phyloP scores from a whole-genome alignment of 768 basidiomycete species.

The Amyloporia xantha region DNA sequence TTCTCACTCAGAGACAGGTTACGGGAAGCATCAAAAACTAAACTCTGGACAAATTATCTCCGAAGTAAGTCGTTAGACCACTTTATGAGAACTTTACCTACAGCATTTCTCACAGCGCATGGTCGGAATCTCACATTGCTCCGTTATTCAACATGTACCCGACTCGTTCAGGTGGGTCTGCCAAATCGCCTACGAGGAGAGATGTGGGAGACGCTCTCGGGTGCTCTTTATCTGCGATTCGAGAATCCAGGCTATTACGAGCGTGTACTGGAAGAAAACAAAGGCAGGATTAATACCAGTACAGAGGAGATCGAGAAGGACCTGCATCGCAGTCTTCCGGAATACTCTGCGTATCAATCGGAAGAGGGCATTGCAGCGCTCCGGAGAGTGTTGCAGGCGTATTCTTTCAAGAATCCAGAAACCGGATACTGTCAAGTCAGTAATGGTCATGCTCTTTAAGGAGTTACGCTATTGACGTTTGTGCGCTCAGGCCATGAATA shows the following conservation, averaged over 20 bases:
- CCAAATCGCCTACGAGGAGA: conserved; percentile 93
- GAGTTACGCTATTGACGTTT: too few species aligned
- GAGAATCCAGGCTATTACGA: conserved; percentile 80
- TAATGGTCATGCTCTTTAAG: background rate
- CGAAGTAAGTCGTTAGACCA: conserved; percentile 40
- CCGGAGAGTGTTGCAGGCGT: conserved; percentile 88
- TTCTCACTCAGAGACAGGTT: conserved; percentile 39
- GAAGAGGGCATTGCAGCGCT: conserved; percentile 81
- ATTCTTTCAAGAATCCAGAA: conserved; percentile 92
- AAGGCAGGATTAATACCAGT: conserved; percentile 74
- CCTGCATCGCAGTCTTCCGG: conserved; percentile 89
- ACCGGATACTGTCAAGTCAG: conserved; percentile 89
- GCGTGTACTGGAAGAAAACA: conserved; percentile 65
- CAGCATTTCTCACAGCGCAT: conserved; percentile 47
- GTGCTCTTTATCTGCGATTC: conserved; percentile 87
- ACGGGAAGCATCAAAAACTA: conserved; percentile 89
- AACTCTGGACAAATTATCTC: conserved; percentile 90
- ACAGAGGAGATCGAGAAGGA: conserved; percentile 99
- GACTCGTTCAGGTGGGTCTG: conserved; percentile 95
- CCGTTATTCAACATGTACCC: conserved; percentile 93
- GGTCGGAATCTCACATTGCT: conserved; percentile 93
- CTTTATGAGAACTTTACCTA: background rate
- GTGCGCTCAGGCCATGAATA: conserved; percentile 81
- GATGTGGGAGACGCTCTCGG: conserved; percentile 97
- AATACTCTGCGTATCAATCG: conserved; percentile 93